Base-by-base conservation (phyloP, 164 flowering plant genomes). In the Nymphaea thermarum region DNA sequence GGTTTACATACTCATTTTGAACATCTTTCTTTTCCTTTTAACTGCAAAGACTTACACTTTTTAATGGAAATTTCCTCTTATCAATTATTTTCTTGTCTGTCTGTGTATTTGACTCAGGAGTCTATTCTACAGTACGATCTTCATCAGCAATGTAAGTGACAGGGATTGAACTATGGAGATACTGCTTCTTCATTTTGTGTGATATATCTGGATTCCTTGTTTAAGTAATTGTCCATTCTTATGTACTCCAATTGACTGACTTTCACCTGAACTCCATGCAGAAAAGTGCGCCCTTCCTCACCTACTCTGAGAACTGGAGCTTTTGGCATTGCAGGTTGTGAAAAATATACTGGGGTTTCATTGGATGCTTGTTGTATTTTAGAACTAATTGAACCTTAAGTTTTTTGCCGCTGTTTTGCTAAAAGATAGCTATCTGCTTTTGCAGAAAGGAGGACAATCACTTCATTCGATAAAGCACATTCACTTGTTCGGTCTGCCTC, bases 401-500 rank as follows among this genome's bases (percentile, higher is more conserved):
- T 14, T 36, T 66, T 17, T n/a, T 17, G 53, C 45, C 3, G 25
- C 25, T 60, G 61, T 42, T 14, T 72, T 67, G 65, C 63, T 36
- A 44, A 69, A 17, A 36, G 55, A 43, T 67, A 10, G 62, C 62
- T 7, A 6, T 64, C 10, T 64, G 60, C 64, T 3, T 51, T 51
- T 51, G 36, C 84, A 90, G 94, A 84, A 12, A 88, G 79, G 71
- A 72, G 87, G 71, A 16, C 86, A 63, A 80, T 77, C 68, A 84
- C 90, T 63, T 94, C 97, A n/a, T 79, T 76, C 60, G 83, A 82
- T 42, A 79, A 57, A 62, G 61, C 67, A 25, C 65, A 84, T 72
- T 82, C 92, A 41, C 86, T 85, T 45, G 53, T 82, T 63, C 90
- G 93, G 51, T 79, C 91, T 60, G 92, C 83, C 55, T 90, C 94